Percentiles rank a stretch among this genome's conserved stretches.
Evolutionary conservation across 2,329 filamentous ascomycete genomes (phyloP).

Genomic region (Pseudogymnoascus sp.): DNA sequence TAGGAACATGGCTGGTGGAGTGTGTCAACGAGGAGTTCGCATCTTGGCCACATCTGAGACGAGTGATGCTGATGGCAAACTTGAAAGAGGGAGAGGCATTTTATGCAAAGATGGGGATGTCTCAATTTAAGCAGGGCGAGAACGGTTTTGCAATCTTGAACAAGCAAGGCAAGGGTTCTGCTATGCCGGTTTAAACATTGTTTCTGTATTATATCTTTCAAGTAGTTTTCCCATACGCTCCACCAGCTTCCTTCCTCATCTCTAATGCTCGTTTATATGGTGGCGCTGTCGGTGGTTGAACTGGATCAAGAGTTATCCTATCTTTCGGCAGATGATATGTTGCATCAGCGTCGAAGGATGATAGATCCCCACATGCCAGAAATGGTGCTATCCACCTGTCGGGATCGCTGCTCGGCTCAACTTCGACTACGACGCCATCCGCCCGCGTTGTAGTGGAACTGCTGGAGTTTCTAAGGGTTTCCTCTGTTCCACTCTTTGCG

Average conservation of each 20-base stretch:
- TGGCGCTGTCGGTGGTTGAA: constrained; percentile 91
- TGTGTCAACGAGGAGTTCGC: constrained; percentile 50
- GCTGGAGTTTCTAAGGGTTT: constrained; percentile 31
- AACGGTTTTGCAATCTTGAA: constrained; percentile 13
- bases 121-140: constrained; percentile 16
- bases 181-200: background rate
- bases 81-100: constrained; percentile 16
- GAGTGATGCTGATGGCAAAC: constrained; percentile 40
- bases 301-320: constrained; percentile 77
- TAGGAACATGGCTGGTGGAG: constrained; percentile 58
- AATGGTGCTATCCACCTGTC: constrained; percentile 85
- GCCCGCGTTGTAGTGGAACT: constrained; percentile 12
- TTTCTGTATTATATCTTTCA: background rate
- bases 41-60: constrained; percentile 51
- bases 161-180: constrained; percentile 8
- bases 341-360: constrained; percentile 90
- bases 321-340: constrained; percentile 85
- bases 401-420: constrained; percentile 36
- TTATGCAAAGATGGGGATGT: constrained; percentile 25
- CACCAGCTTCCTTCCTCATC: constrained; percentile 66
- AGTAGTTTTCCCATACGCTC: constrained; percentile 41
- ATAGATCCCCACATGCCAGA: constrained; percentile 92
- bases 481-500: constrained; percentile 34
- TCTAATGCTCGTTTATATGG: constrained; percentile 90
- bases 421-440: constrained; percentile 21